phyloP scores from a whole-genome alignment of 345 rosid species.

The Aquilaria malaccensis region DNA sequence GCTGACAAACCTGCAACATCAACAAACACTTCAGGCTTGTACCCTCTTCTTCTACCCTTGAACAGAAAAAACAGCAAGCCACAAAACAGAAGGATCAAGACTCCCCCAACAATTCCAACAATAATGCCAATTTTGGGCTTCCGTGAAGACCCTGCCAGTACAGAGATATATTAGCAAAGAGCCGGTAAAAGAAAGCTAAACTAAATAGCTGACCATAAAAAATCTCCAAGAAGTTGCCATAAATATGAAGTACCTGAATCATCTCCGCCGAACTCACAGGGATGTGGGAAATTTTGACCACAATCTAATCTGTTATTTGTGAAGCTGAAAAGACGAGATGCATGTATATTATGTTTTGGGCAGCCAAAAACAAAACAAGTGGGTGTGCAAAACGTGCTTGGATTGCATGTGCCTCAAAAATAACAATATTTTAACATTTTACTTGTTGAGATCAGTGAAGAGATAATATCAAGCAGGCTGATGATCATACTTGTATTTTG shows the following conservation, averaged over 20 bases:
- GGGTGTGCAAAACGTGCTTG: constrained; percentile 4
- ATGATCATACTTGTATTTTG: constrained; percentile 66
- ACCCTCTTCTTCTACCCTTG: constrained; percentile 57
- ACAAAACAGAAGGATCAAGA: constrained; percentile 39
- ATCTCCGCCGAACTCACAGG: constrained; percentile 45
- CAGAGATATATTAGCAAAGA: constrained; percentile 8
- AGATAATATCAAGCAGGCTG: constrained; percentile 3
- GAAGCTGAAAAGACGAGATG: constrained; percentile 48
- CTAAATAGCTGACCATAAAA: background rate
- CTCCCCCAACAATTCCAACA: constrained; percentile 65
- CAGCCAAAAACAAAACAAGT: background rate
- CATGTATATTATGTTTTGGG: constrained; percentile 13
- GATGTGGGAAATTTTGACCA: constrained; percentile 31
- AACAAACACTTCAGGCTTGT: constrained; percentile 72
- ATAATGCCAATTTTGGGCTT: constrained; percentile 64
- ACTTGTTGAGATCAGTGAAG: background rate
- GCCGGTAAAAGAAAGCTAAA: constrained; percentile 1
- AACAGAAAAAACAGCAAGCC: constrained; percentile 45
- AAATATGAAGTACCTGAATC: constrained; percentile 43
- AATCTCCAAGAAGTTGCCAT: background rate
- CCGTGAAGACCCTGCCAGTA: constrained; percentile 43
- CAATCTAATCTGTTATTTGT: constrained; percentile 65
- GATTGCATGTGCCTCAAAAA: constrained; percentile 1
- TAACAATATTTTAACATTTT: background rate
- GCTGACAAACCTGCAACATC: constrained; percentile 74